These are phyloP conservation scores for Lagenidium giganteum DNA, from an alignment of 352 stramenopile genomes.

Conservation along the genomic window DNA sequence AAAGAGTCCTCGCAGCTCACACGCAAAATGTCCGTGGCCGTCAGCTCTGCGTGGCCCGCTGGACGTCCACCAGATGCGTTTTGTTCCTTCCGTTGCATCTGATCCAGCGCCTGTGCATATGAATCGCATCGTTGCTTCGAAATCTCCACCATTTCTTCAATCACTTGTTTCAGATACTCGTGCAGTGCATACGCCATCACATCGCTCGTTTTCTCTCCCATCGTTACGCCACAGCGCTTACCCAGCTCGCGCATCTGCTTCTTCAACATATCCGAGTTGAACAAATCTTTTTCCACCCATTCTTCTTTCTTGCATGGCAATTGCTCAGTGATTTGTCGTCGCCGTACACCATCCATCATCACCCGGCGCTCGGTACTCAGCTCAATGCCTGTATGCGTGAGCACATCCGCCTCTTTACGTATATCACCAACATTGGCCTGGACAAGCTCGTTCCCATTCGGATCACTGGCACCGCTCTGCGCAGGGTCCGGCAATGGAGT, in stretches of 20 bases:
- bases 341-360: constrained; percentile 67
- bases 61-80: constrained; percentile 9
- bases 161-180: constrained; percentile 82
- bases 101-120: constrained; percentile 38
- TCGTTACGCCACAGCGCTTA: constrained; percentile 41
- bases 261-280: constrained; percentile 57
- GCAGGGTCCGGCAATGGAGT: constrained; percentile 22
- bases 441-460: constrained; percentile 44
- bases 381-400: constrained; percentile 83
- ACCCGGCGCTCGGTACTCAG: constrained; percentile 59
- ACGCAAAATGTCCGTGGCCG: constrained; percentile 74
- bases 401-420: constrained; percentile 75
- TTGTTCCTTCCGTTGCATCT: constrained; percentile 36
- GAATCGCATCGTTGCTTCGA: constrained; percentile 69
- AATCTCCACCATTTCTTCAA: constrained; percentile 83
- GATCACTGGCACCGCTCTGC: constrained; percentile 19
- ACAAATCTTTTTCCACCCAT: constrained; percentile 80
- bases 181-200: constrained; percentile 81
- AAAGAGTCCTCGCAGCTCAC: constrained; percentile 85
- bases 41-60: constrained; percentile 37
- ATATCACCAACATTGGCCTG: constrained; percentile 68
- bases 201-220: constrained; percentile 58
- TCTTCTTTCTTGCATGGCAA: constrained; percentile 68
- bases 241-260: constrained; percentile 46
- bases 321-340: constrained; percentile 32